Percentiles rank a stretch among this genome's conserved stretches.
Conservation (phyloP, 805 yeast genomes). For the Suhomyces prunicola region DNA sequence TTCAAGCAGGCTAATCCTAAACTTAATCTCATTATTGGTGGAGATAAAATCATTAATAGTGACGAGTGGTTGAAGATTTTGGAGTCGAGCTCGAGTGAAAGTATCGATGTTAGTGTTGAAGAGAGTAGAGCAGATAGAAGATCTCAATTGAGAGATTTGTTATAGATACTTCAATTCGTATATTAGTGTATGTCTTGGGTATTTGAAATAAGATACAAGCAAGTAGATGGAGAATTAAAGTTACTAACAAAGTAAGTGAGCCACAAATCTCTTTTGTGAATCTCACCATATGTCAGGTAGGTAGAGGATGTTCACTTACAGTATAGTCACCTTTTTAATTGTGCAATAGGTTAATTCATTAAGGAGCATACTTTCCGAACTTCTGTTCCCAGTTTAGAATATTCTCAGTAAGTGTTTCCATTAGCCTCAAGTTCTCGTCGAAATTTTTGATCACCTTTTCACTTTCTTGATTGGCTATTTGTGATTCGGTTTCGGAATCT, state of each 20-base stretch:
- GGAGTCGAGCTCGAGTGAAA: constrained; percentile 8
- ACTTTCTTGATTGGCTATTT: constrained; percentile 23
- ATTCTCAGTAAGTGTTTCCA: constrained; percentile 72
- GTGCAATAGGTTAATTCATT: constrained; percentile 1
- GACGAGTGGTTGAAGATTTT: constrained; percentile 30
- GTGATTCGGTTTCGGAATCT: constrained; percentile 21
- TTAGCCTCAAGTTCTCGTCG: constrained; percentile 56
- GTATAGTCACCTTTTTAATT: not conserved
- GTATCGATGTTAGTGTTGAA: constrained; percentile 1
- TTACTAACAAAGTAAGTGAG: not conserved
- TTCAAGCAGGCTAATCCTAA: constrained; percentile 56
- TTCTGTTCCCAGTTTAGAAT: constrained; percentile 77
- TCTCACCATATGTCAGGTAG: not conserved
- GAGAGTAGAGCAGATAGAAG: constrained; percentile 35
- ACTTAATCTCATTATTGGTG: constrained; percentile 75
- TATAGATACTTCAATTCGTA: constrained; percentile 10
- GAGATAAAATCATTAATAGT: constrained; percentile 43
- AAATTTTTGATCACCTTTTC: constrained; percentile 40
- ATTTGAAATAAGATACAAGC: not conserved
- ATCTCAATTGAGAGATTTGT: constrained; percentile 37
- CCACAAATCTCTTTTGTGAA: not conserved
- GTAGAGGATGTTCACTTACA: too few species aligned
- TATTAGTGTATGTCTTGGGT: not conserved
- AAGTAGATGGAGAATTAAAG: not conserved
- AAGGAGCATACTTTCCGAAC: constrained; percentile 52